Conservation (phyloP, 306 rosid genomes). For the Coriaria nepalensis region DNA sequence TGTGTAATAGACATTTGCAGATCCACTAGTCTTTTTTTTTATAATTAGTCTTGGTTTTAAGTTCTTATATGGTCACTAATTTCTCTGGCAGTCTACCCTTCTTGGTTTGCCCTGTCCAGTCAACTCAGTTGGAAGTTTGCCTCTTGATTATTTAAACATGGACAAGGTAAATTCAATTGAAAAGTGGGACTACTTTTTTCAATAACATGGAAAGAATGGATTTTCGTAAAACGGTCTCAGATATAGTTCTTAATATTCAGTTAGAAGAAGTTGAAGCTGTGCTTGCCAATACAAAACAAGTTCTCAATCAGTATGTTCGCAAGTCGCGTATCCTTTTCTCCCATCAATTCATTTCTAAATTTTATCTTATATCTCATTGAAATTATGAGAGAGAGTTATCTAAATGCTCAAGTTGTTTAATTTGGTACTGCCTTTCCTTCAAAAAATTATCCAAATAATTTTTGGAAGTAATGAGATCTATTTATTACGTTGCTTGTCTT, state of each 20-base stretch:
- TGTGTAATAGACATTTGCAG: neutral
- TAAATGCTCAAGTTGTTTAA: neutral
- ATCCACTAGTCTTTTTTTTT: conserved; percentile 2
- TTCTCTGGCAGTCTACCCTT: conserved; percentile 62
- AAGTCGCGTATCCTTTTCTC: conserved; percentile 61
- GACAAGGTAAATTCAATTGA: conserved; percentile 37
- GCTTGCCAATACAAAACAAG: conserved; percentile 59
- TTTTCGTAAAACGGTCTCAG: too few species aligned
- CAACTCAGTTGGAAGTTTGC: conserved; percentile 83
- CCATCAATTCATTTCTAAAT: neutral
- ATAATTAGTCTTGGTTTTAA: conserved; percentile 13
- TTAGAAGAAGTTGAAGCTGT: conserved; percentile 82
- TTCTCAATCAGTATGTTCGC: conserved; percentile 66
- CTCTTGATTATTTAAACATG: conserved; percentile 54
- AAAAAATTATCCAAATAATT: neutral
- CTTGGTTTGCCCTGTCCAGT: conserved; percentile 79
- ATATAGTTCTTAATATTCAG: conserved; percentile 20
- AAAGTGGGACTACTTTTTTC: conserved; percentile 7
- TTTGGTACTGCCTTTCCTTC: neutral
- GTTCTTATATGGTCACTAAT: conserved; percentile 22
- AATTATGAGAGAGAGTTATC: too few species aligned
- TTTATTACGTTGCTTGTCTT: conserved; percentile 28
- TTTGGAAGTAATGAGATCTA: neutral
- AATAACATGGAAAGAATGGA: too few species aligned
- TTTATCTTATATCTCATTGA: neutral